A percentile compares a stretch with the other conserved stretches of the same genome.
phyloP scores from a whole-genome alignment of 164 flowering plant species.

The Annona squamosa region DNA sequence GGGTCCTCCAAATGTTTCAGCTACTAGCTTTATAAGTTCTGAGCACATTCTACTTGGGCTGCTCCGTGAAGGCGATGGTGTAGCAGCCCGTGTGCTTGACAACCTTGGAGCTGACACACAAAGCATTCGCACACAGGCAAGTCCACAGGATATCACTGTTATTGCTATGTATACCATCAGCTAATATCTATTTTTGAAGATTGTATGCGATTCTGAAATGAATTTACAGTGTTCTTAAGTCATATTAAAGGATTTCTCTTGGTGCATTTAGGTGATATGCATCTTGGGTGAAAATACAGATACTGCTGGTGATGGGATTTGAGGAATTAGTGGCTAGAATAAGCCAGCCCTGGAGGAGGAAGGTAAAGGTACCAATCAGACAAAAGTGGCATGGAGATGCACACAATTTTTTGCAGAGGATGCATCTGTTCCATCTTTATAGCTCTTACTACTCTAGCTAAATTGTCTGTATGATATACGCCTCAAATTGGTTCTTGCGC shows the following conservation, averaged over 20 bases:
- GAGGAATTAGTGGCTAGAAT: slow-evolving; percentile 56
- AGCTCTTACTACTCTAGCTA: no score
- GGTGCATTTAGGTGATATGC: slow-evolving; percentile 54
- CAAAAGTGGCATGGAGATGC: slow-evolving; percentile 32
- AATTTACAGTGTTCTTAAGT: not conserved
- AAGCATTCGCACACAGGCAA: slow-evolving; percentile 91
- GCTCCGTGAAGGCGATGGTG: slow-evolving; percentile 97
- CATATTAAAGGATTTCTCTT: slow-evolving; percentile 1
- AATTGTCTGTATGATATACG: not conserved
- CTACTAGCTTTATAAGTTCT: slow-evolving; percentile 87
- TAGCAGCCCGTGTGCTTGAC: slow-evolving; percentile 91
- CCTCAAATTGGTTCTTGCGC: not conserved
- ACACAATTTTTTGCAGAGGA: slow-evolving; percentile 49
- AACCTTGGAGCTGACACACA: slow-evolving; percentile 89
- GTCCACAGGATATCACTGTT: slow-evolving; percentile 2
- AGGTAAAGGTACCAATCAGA: slow-evolving; percentile 66
- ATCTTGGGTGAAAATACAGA: slow-evolving; percentile 84
- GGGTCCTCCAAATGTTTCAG: slow-evolving; percentile 25
- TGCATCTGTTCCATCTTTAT: slow-evolving; percentile 26
- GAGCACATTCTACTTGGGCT: slow-evolving; percentile 92
- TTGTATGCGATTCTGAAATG: not conserved
- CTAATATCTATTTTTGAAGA: no score
- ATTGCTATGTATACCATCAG: not conserved
- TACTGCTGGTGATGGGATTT: slow-evolving; percentile 60
- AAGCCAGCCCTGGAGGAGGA: slow-evolving; percentile 43